Evolutionary conservation across 805 yeast species (phyloP), one percentile per base, ranked within the genome.

Genomic region (Pichia insulana): DNA sequence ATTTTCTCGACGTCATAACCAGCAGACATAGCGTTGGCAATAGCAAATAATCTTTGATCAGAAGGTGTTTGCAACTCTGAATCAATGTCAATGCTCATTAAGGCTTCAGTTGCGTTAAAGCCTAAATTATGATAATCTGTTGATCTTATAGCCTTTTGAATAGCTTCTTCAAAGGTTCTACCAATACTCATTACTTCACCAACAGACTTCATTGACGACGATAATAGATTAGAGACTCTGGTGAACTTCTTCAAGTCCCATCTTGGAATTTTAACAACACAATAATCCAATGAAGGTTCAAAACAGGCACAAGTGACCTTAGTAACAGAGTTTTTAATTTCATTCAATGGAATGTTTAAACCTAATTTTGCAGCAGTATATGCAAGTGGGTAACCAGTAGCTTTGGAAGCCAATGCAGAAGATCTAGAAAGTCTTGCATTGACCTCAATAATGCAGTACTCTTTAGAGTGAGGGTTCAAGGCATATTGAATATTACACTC

Each of bases 141-240:
- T 15, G 95, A 84, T 65, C 98, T 77, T 53, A 92, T 88, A 44
- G 97, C 98, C 69, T 90, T 90, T 65, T 92, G 98, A 51, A 90
- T 85, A 9, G 97, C 95, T 63, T 90, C 98, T 67, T 90, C 98
- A 53, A 90, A 90, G 22, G 95, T 90, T 64, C 98, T 76, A 58
- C 98, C 98, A 58, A 90, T 86, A 53, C 90, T 76, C 98, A 90
- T 90, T 41, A 92, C 97, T 65, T 90, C 98, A 71, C 98, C 98
- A 51, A 90, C 97, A 48, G 97, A 88, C 69, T 90, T 90, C 98
- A 90, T 90, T 26, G 96, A 79, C 2, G 97, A 88, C 9, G 92
- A 83, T 54, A 90, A 76, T 61, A 80, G 73, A 40, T 85, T 80
- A 17, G 95, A 83, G 31, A 90, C 97, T 62, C 96, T 76, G 48